phyloP scores from a whole-genome alignment of 2,329 filamentous ascomycete species.

The Periconia sp. region DNA sequence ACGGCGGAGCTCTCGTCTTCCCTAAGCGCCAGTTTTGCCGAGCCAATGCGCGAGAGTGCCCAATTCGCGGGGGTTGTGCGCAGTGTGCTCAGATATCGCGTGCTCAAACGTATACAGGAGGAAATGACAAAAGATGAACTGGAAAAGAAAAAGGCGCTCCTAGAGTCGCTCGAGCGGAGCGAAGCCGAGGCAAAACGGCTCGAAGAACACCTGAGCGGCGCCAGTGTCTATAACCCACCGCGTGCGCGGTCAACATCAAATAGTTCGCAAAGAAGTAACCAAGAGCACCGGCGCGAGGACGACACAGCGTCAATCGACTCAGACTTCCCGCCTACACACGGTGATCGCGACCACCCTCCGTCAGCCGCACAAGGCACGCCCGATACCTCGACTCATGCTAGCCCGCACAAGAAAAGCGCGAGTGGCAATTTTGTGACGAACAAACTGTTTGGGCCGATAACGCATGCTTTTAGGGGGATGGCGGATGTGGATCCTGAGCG shows the following conservation, averaged over 20 bases:
- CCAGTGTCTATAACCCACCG: slow-evolving; percentile 61
- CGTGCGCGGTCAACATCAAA: slow-evolving; percentile 69
- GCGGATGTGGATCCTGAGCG: slow-evolving; percentile 95
- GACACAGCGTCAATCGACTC: slow-evolving; percentile 92
- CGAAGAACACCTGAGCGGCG: slow-evolving; percentile 83
- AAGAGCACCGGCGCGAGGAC: slow-evolving; percentile 56
- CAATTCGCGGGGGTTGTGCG: slow-evolving; percentile 96
- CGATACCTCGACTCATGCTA: slow-evolving; percentile 28
- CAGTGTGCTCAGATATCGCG: slow-evolving; percentile 82
- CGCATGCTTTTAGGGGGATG: slow-evolving; percentile 93
- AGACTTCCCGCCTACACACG: slow-evolving; percentile 89
- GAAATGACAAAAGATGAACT: slow-evolving; percentile 96
- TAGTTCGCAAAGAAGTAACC: slow-evolving; percentile 50
- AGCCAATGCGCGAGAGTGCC: slow-evolving; percentile 96
- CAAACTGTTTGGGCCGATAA: slow-evolving; percentile 91
- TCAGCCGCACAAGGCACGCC: slow-evolving; percentile 74
- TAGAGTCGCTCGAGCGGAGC: slow-evolving; percentile 90
- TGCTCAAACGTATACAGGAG: slow-evolving; percentile 93
- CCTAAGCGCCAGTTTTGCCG: slow-evolving; percentile 90
- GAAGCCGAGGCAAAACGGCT: slow-evolving; percentile 91
- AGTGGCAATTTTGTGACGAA: slow-evolving; percentile 86
- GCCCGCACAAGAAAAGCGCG: slow-evolving; percentile 72
- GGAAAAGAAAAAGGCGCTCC: slow-evolving; percentile 76
- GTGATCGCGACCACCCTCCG: slow-evolving; percentile 69
- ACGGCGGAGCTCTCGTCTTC: slow-evolving; percentile 87